These are phyloP conservation scores for Fusarium protoensiforme DNA, from an alignment of 2,329 filamentous ascomycete species.

Conservation along the genomic window DNA sequence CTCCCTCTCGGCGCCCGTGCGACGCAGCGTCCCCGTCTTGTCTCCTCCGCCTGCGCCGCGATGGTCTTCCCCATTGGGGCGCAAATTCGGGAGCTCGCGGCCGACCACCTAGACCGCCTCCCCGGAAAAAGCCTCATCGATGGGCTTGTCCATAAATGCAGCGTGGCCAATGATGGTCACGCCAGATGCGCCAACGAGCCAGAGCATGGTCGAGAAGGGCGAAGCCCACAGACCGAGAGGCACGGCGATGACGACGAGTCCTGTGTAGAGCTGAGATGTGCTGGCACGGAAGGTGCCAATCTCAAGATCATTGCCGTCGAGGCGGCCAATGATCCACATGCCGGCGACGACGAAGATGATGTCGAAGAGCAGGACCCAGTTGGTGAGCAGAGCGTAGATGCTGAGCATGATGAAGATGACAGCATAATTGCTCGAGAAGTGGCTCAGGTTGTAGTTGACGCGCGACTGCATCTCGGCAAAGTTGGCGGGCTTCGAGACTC, in stretches of 20 bases:
- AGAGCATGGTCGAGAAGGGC: slow-evolving; percentile 86
- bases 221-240: slow-evolving; percentile 88
- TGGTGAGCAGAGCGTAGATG: slow-evolving; percentile 94
- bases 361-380: slow-evolving; percentile 87
- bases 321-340: slow-evolving; percentile 91
- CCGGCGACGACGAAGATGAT: slow-evolving; percentile 88
- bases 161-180: slow-evolving; percentile 96
- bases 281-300: slow-evolving; percentile 85
- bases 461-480: slow-evolving; percentile 90
- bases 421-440: slow-evolving; percentile 99
- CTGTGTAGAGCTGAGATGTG: slow-evolving; percentile 93
- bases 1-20: slow-evolving; percentile 49
- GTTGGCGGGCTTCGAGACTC: slow-evolving; percentile 91
- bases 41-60: slow-evolving; percentile 82
- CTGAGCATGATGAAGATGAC: slow-evolving; percentile 93
- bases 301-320: slow-evolving; percentile 88
- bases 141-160: slow-evolving; percentile 95
- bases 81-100: slow-evolving; percentile 96
- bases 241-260: slow-evolving; percentile 82
- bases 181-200: slow-evolving; percentile 95
- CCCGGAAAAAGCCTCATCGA: slow-evolving; percentile 99
- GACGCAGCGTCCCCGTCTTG: slow-evolving; percentile 60
- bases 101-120: slow-evolving; percentile 99
- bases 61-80: slow-evolving; percentile 99
- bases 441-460: slow-evolving; percentile 95